Evolutionary conservation across 306 rosid species (phyloP).

Genomic region (Hippophae gyantsensis): DNA sequence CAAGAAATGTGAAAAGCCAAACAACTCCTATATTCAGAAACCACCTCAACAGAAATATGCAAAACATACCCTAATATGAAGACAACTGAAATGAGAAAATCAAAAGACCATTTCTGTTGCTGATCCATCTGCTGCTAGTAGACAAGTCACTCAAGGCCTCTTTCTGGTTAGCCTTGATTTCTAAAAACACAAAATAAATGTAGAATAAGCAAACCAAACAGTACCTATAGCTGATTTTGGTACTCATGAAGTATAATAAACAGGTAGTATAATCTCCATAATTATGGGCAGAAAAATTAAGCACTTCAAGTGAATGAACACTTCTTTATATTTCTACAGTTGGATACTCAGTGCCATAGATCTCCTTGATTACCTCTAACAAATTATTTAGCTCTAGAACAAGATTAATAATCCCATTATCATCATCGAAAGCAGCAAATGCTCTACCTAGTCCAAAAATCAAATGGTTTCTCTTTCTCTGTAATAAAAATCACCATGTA

Average conservation of each 20-base stretch:
- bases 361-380: not conserved
- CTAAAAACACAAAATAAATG: conserved; percentile 8
- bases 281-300: conserved; percentile 4
- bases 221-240: conserved; percentile 15
- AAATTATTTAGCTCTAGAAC: not conserved
- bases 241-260: conserved; percentile 13
- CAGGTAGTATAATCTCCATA: conserved; percentile 4
- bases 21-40: conserved; percentile 4
- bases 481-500: no score
- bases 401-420: not conserved
- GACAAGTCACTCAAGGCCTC: conserved; percentile 9
- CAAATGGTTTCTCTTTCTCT: no score
- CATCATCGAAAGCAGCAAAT: not conserved
- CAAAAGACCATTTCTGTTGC: conserved; percentile 3
- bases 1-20: conserved; percentile 9
- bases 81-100: conserved; percentile 5
- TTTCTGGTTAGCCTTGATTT: conserved; percentile 11
- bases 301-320: conserved; percentile 10
- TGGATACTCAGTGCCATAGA: conserved; percentile 5
- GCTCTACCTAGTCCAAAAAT: not conserved
- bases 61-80: not conserved
- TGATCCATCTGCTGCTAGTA: conserved; percentile 4
- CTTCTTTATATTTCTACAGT: conserved; percentile 4
- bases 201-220: not conserved
- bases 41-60: conserved; percentile 4